Evolutionary conservation across 306 rosid species (phyloP), one percentile per base, ranked within the genome.

Genomic region (Mimosa bimucronata): DNA sequence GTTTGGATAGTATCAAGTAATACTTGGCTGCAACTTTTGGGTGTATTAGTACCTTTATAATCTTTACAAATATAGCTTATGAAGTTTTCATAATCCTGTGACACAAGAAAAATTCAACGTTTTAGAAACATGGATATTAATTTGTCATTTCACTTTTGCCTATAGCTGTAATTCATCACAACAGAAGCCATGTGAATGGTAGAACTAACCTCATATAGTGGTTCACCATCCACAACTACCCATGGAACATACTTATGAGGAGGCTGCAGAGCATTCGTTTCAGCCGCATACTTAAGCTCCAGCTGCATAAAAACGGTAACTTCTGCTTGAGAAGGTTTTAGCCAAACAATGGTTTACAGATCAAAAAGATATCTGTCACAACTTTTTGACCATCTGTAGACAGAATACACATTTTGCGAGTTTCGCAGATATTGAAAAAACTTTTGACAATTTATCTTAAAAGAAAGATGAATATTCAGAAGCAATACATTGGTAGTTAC

Each of bases 221-320:
- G 97, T 58, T 89, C 70, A 73, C 97, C 99, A 84, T 93, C 84
- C 21, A 95, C 96, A 80, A 93, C 94, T 52, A 93, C 97, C 98
- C 97, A 92, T 4, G 99, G 99, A 48, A 93, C 98, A 66, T 89
- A 91, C 79, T 52, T 19, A 73, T 95, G 99, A 55, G 98, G 97
- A 75, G 99, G 99, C 76, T 87, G 83, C 50, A 95, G 92, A 60
- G 82, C 82, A 72, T 80, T 52, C 41, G 98, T 95, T 83, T 91
- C 88, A 71, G 88, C 89, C 68, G 89, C 98, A 81, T 88, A 91
- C 65, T 80, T 79, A 48, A 91, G 88, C 44, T 93, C 94, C 83
- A 95, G 89, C 99, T 95, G 92, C 91, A 89, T 9, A 65, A 50
- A 84, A 42, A 85, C 45, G 66, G 79, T 68, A 79, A 79, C 53